Evolutionary conservation across 1,139 yeast species (phyloP).

Genomic region (Hemisphaericaspora subhashii): DNA sequence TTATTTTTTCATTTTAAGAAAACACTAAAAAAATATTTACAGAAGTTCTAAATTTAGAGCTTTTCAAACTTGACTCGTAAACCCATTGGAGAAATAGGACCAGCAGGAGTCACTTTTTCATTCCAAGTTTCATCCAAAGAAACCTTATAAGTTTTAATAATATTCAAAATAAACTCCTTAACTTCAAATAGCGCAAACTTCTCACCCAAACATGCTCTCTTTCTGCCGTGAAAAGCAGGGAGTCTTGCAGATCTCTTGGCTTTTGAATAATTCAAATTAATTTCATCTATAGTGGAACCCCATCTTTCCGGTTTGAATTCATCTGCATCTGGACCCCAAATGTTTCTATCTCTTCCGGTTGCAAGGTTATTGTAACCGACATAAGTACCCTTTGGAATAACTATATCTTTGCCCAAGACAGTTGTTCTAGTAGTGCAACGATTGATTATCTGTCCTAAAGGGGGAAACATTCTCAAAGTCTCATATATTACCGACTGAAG

Average conservation of each 20-base stretch:
- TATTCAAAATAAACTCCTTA: conserved; percentile 35
- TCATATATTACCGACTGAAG: conserved; percentile 45
- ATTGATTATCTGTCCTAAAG: conserved; percentile 59
- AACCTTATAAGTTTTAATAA: conserved; percentile 37
- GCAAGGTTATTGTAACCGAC: conserved; percentile 61
- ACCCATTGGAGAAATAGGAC: conserved; percentile 26
- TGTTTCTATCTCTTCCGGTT: conserved; percentile 48
- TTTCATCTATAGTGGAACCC: conserved; percentile 44
- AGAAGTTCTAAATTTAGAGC: no score
- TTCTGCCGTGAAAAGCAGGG: conserved; percentile 63
- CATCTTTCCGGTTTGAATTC: conserved; percentile 56
- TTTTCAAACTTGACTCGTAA: conserved; percentile 18
- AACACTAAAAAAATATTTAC: background rate
- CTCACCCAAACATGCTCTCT: conserved; percentile 63
- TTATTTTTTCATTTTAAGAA: background rate
- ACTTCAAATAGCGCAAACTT: conserved; percentile 53
- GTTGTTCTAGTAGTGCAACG: conserved; percentile 42
- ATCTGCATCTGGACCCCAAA: conserved; percentile 54
- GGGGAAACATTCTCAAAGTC: conserved; percentile 55
- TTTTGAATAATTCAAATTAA: conserved; percentile 36
- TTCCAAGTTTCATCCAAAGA: conserved; percentile 44
- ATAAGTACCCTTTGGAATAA: conserved; percentile 53
- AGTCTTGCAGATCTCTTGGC: conserved; percentile 48
- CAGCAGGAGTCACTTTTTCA: conserved; percentile 51
- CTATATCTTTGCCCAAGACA: conserved; percentile 40